These are phyloP conservation scores for Gloeopeniophorella convolvens DNA, from an alignment of 768 basidiomycete species.

Conservation along the genomic window DNA sequence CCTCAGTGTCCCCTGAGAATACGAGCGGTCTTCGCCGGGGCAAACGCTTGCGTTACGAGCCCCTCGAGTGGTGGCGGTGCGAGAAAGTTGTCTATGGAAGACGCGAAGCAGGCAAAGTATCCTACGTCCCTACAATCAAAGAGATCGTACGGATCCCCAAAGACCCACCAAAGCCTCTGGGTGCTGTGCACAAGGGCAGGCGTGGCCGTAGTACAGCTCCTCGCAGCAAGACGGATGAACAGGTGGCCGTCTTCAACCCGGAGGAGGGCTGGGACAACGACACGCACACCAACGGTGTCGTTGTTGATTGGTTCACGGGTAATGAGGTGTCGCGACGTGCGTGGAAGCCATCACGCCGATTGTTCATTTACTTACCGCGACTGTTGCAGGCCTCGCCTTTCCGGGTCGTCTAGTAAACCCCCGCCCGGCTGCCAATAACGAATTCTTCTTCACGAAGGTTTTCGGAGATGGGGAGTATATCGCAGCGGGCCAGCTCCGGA, in stretches of 20 bases:
- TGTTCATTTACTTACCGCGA: not conserved
- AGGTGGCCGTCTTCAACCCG: slow-evolving; percentile 25
- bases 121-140: slow-evolving; percentile 60
- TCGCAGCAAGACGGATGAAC: slow-evolving; percentile 45
- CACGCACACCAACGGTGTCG: slow-evolving; percentile 58
- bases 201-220: slow-evolving; percentile 32
- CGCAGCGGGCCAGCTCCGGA: slow-evolving; percentile 80
- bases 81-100: slow-evolving; percentile 84
- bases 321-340: slow-evolving; percentile 65
- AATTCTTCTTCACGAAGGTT: slow-evolving; percentile 86
- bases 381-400: slow-evolving; percentile 66
- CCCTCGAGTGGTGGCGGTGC: slow-evolving; percentile 89
- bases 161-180: slow-evolving; percentile 42
- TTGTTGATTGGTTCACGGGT: slow-evolving; percentile 58
- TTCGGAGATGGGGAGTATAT: slow-evolving; percentile 89
- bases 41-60: slow-evolving; percentile 56
- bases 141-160: slow-evolving; percentile 55
- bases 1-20: slow-evolving; percentile 26
- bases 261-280: slow-evolving; percentile 82
- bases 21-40: slow-evolving; percentile 60
- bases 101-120: slow-evolving; percentile 37
- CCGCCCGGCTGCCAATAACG: slow-evolving; percentile 48
- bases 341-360: slow-evolving; percentile 27
- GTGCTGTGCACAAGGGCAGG: slow-evolving; percentile 30
- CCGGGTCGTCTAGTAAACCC: slow-evolving; percentile 64